Base-by-base conservation (phyloP, 345 rosid genomes). In the Balakata baccata region DNA sequence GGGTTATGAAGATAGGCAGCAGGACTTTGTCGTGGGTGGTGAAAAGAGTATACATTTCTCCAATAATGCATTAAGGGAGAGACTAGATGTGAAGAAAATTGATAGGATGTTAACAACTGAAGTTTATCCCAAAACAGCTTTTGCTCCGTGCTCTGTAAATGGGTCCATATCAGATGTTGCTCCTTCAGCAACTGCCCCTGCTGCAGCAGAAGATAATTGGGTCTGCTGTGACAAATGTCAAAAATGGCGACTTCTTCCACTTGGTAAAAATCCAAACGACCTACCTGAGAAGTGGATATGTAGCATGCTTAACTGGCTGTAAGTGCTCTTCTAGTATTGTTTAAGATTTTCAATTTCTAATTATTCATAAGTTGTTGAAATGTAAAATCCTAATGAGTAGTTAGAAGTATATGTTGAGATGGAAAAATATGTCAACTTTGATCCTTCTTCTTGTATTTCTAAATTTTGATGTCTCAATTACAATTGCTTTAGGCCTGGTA, bases 261-360 rank as follows among this genome's bases (percentile, higher is more conserved):
- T 77, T 82, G 91, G 91, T 54, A 87, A 74, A 76, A 74, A 82
- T 78, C 91, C 90, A 20, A 60, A 86, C 22, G 83, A 84, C 75
- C 87, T 96, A 81, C 95, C 99, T 23, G 92, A 91, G 80, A 93
- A 90, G 83, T 96, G 98, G 99, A 69, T 87, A 71, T 96, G 99
- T 81, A 81, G 89, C 85, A 96, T 93, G 98, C 96, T 91, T 77
- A 63, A 87, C 65, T 96, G 99, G 98, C 91, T 96, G 99, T 96
- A 88, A 96, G 99, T 93, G 73, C 74, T 38, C 53, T 41, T 29
- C 34, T 29, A 29, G 1, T 2, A 20, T 7, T 20, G 11, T 63
- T 51, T 69, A 45, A 9, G 47, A 43, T 37, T 64, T 64, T 50
- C 12, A 18, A 49, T 8, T 37, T 51, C 5, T 12, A 39, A 25